These are phyloP conservation scores for Apophysomyces trapeziformis DNA, from an alignment of 371 early-diverging fungal species.

Conservation along the genomic window DNA sequence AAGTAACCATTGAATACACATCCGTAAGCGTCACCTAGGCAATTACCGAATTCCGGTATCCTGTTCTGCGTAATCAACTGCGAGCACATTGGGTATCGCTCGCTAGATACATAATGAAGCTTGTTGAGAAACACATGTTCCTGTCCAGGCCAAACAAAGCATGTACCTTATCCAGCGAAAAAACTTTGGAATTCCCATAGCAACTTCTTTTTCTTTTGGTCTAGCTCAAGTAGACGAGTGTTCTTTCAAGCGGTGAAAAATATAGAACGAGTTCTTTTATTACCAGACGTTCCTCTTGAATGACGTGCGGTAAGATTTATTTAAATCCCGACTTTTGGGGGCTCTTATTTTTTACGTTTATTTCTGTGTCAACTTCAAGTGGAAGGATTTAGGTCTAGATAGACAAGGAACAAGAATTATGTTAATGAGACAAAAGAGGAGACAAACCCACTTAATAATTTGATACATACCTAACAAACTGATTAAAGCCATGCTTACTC, in stretches of 20 bases:
- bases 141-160: not conserved
- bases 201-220: not conserved
- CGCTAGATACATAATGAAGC: slow-evolving; percentile 53
- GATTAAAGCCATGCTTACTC: slow-evolving; percentile 71
- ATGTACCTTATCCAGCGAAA: slow-evolving; percentile 86
- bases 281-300: not conserved
- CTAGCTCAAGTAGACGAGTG: not conserved
- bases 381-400: slow-evolving; percentile 54
- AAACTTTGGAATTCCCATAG: slow-evolving; percentile 89
- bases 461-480: slow-evolving; percentile 56
- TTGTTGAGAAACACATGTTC: not conserved
- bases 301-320: not conserved
- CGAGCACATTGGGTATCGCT: slow-evolving; percentile 95
- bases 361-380: slow-evolving; percentile 46
- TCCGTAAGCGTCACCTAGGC: not conserved
- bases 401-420: too few relatives aligned
- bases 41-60: slow-evolving; percentile 95
- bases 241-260: not conserved
- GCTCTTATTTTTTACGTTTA: slow-evolving; percentile 12
- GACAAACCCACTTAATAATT: too few relatives aligned
- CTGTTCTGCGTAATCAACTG: slow-evolving; percentile 84
- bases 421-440: too few relatives aligned
- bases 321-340: not conserved
- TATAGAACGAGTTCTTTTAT: not conserved
- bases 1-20: not conserved